These are phyloP conservation scores for Lichtheimia ornata DNA, from an alignment of 371 early-diverging fungal species.

Conservation along the genomic window DNA sequence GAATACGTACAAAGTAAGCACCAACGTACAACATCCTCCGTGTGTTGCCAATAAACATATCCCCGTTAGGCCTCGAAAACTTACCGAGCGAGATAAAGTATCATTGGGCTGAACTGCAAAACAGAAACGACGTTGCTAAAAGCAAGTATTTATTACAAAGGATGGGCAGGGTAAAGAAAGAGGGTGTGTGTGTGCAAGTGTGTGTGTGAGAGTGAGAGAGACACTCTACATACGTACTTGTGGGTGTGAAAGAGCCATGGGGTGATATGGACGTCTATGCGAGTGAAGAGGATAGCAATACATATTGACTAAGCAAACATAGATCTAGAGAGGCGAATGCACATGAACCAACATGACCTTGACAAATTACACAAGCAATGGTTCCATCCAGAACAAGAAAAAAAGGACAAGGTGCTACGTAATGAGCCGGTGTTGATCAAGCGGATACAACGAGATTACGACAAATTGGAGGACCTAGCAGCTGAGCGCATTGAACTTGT, in stretches of 20 bases:
- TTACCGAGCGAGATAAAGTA: constrained; percentile 55
- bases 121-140: constrained; percentile 39
- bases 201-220: neutral
- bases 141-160: constrained; percentile 17
- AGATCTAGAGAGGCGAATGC: constrained; percentile 41
- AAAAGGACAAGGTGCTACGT: constrained; percentile 29
- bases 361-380: constrained; percentile 42
- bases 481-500: constrained; percentile 44
- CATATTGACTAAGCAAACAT: neutral
- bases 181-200: neutral
- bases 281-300: neutral
- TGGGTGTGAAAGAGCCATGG: neutral
- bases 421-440: constrained; percentile 39
- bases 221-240: neutral
- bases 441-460: constrained; percentile 43
- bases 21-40: too few relatives aligned
- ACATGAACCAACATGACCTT: constrained; percentile 36
- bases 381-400: constrained; percentile 37
- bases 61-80: constrained; percentile 41
- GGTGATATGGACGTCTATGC: neutral
- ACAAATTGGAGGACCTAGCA: constrained; percentile 41
- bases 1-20: constrained; percentile 44
- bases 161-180: neutral
- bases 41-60: neutral
- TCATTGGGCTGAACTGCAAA: constrained; percentile 51